Base-by-base conservation (phyloP, 1,284 basidiomycete species). In the Rhodotorula sp. region DNA sequence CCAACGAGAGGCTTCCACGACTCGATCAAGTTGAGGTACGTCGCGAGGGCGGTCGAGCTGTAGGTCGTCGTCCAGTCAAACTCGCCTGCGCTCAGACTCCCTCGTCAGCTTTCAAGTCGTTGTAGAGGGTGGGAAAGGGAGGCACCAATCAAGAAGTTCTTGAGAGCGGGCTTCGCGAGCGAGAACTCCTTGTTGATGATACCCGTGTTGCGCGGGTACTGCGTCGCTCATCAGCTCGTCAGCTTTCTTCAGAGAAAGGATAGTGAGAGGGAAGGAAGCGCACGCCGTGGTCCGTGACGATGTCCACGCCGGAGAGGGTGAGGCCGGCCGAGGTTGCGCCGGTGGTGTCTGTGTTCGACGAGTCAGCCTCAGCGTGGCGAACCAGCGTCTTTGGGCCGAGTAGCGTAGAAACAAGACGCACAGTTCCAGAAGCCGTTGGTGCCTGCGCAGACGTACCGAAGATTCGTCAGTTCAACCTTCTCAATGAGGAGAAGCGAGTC, bases 371-470 rank as follows among this genome's bases (percentile, higher is more conserved):
- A 24, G 16, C 18, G 18, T 2, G 20, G 44, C 2, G 18, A 53
- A 9, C 34, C 7, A 26, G 11, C 13, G 1, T 3, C 4, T 20
- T 4, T 34, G 30, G 15, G 11, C 16, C 20, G 4, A 0, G 22
- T 20, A n/a, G 13, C 16, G 31, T 31, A 18, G 4, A 22, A n/a
- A n/a, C n/a, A n/a, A n/a, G n/a, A 52, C 59, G 16, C 24, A 28
- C 54, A 68, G 30, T 69, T 69, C 48, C 59, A 70, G 58, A 70
- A 63, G 28, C 68, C 68, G 50, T 67, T 55, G 13, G 60, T 54
- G 11, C 61, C 60, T 60, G 48, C 8, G 28, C 37, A 30, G 15
- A 0, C 7, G 34, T 8, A 5, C 20, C 24, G 20, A 40, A 22
- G 7, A 52, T 2, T 26, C 26, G 13, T 24, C 16, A 28, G 44